Evolutionary conservation across 768 basidiomycete genomes (phyloP), one percentile per base, ranked within the genome.

Genomic region (Tricholoma matsutake): DNA sequence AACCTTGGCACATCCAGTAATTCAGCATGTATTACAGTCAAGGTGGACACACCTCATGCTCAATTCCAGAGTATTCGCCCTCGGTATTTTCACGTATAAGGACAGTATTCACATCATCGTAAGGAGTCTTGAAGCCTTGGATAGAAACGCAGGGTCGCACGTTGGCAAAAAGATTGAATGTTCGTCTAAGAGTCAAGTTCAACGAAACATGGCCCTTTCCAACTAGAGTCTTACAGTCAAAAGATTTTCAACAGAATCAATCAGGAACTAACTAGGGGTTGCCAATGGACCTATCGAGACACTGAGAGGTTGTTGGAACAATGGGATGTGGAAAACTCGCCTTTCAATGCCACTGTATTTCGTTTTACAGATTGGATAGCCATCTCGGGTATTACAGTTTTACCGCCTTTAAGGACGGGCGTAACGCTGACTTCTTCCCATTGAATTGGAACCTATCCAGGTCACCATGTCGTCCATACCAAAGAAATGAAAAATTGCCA

Each of bases 361-460:
- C 88, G 92, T 81, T 90, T 95, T 70, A 99, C 91, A 13, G 92
- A 94, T 54, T 82, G 82, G 64, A 99, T 94, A 34, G 97, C 96
- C 60, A 75, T 76, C 63, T 97, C 94, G 31, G 97, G 97, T 71
- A 99, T 98, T 62, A 93, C 93, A 54, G 95, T 97, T 82, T 98
- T 97, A 54, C 97, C 97, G 61, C 88, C 89, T 75, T 94, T 94
- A 61, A 98, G 79, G 57, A 96, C 85, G 11, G 97, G 97, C 6
- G 93, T 90, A 53, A 99, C 97, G 72, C 89, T 92, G 74, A 98
- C 96, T 78, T 98, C 97, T 75, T 99, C 97, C 97, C 97, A 99
- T 77, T 94, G 84, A 69, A 99, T 97, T 49, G 97, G 97, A 25
- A 97, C 96, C 94, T 96, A 14, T 28, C 28, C 13, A 25, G 14